Conservation (phyloP, 73 alveolate species). For the Durusdinium trenchii region DNA sequence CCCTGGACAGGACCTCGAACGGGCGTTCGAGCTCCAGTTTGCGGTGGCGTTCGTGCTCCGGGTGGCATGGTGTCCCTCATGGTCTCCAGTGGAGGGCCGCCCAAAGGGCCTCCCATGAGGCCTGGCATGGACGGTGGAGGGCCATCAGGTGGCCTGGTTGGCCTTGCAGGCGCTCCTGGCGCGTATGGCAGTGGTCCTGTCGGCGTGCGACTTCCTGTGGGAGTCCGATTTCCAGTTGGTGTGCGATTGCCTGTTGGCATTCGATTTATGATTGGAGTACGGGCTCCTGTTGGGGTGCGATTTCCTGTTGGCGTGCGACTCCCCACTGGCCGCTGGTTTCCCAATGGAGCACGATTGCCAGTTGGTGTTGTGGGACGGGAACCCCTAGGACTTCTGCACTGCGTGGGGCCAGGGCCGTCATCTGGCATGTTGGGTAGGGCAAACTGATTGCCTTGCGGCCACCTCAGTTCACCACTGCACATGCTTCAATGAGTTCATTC, state of each 20-base stretch:
- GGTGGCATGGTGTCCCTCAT: conserved; percentile 27
- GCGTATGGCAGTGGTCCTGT: not conserved
- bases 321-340: conserved; percentile 35
- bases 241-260: not conserved
- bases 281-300: conserved; percentile 76
- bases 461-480: too few species aligned
- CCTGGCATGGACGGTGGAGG: conserved; percentile 62
- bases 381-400: conserved; percentile 12
- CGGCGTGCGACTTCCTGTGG: not conserved
- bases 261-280: conserved; percentile 14
- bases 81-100: conserved; percentile 57
- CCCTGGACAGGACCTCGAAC: not conserved
- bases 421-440: conserved; percentile 67
- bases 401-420: not conserved
- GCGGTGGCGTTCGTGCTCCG: conserved; percentile 71
- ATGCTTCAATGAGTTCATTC: too few species aligned
- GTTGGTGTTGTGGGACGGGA: not conserved
- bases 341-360: conserved; percentile 20
- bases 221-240: conserved; percentile 62
- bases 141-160: conserved; percentile 3
- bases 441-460: not conserved
- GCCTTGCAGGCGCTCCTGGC: not conserved
- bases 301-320: conserved; percentile 55
- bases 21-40: conserved; percentile 52
- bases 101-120: too few species aligned